Evolutionary conservation across 495 filamentous ascomycete species (phyloP).

Genomic region (Corynascus novoguineensis): DNA sequence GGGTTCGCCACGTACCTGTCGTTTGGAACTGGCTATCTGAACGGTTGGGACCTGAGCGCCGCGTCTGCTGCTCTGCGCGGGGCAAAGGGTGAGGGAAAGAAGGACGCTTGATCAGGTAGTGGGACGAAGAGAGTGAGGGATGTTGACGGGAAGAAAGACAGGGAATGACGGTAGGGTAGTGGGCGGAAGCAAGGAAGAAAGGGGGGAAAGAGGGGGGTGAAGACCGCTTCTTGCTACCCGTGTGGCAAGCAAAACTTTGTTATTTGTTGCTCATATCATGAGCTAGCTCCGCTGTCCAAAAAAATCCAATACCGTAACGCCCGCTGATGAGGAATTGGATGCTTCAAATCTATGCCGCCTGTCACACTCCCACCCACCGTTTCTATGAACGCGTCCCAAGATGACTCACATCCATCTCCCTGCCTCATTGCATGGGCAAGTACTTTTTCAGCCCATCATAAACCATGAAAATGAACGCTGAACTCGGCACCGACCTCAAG

Average conservation of each 20-base stretch:
- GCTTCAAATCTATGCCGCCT: slow-evolving; percentile 4
- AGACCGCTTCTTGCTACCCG: not conserved
- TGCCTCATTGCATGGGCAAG: slow-evolving; percentile 42
- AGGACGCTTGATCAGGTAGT: not conserved
- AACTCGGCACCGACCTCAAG: slow-evolving; percentile 77
- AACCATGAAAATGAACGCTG: slow-evolving; percentile 94
- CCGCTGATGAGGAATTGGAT: slow-evolving; percentile 6
- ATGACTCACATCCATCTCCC: not conserved
- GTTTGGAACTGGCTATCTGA: slow-evolving; percentile 66
- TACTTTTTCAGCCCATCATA: slow-evolving; percentile 75
- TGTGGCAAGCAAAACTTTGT: not conserved
- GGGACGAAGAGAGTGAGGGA: no score
- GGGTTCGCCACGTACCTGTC: slow-evolving; percentile 77
- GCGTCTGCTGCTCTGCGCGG: not conserved
- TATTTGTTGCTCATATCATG: not conserved
- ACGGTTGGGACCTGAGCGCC: slow-evolving; percentile 56
- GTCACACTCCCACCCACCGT: not conserved
- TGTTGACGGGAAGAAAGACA: not conserved
- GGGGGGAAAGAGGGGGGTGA: not conserved
- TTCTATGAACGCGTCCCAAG: not conserved
- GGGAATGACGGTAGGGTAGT: not conserved
- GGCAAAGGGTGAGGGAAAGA: slow-evolving; percentile 1
- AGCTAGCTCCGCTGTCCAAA: not conserved
- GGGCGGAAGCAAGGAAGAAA: not conserved
- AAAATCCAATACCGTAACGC: not conserved